phyloP scores from a whole-genome alignment of 202 grass and related monocot species.

The Dendrocalamus latiflorus region DNA sequence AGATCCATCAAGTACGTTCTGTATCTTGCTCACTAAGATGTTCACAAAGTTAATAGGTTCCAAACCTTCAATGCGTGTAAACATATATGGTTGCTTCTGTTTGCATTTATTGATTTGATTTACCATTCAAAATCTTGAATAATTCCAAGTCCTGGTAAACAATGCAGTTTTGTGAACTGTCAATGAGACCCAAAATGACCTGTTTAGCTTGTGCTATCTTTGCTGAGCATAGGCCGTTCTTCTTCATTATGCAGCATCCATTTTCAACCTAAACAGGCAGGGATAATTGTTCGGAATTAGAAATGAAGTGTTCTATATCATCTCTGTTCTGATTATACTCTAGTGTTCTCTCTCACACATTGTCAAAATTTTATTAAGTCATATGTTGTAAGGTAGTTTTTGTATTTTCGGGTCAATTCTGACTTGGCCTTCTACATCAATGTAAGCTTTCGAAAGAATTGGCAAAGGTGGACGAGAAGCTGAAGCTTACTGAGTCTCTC shows the following conservation, averaged over 20 bases:
- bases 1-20: background rate
- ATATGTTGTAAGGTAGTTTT: background rate
- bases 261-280: background rate
- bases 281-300: background rate
- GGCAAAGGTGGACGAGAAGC: no score
- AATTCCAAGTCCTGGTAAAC: background rate
- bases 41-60: no score
- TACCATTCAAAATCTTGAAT: background rate
- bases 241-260: background rate
- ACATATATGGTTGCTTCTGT: background rate
- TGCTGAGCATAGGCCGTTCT: background rate
- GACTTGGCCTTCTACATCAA: slow-evolving; percentile 38
- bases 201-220: background rate
- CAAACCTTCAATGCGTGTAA: no score
- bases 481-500: slow-evolving; percentile 91
- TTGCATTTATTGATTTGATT: background rate
- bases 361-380: background rate
- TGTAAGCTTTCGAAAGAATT: slow-evolving; percentile 96
- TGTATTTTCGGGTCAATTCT: background rate
- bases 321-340: background rate
- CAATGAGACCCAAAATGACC: background rate
- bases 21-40: no score
- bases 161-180: background rate
- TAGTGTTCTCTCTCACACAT: background rate
- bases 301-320: background rate